phyloP scores from a whole-genome alignment of 352 stramenopile species.

The Thalassiosira mediterranea region DNA sequence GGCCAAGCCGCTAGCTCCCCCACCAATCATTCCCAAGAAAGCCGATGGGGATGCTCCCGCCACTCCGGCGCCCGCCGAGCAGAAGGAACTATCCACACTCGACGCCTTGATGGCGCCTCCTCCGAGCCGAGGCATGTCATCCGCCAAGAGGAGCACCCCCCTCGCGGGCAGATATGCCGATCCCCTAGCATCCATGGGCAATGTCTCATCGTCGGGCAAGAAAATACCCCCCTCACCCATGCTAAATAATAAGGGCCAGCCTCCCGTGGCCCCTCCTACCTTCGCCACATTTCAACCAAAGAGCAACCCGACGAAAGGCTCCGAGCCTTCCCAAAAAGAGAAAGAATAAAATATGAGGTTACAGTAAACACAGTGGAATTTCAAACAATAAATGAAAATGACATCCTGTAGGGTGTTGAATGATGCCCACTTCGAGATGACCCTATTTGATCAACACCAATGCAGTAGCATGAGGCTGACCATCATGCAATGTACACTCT shows the following conservation, averaged over 20 bases:
- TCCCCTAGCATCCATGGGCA: constrained; percentile 47
- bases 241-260: constrained; percentile 22
- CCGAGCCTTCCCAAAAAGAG: too few relatives aligned
- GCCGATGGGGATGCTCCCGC: constrained; percentile 18
- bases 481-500: too few relatives aligned
- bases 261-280: constrained; percentile 51
- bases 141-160: constrained; percentile 20
- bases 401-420: too few relatives aligned
- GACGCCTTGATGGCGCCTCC: constrained; percentile 84
- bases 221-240: constrained; percentile 37
- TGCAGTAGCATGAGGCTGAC: too few relatives aligned
- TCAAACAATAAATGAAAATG: too few relatives aligned
- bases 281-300: constrained; percentile 75
- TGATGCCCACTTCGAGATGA: too few relatives aligned
- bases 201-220: constrained; percentile 6
- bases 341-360: too few relatives aligned
- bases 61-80: constrained; percentile 5
- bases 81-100: constrained; percentile 70
- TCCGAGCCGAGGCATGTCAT: constrained; percentile 18
- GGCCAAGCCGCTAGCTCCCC: constrained; percentile 76
- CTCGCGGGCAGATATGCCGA: constrained; percentile 31
- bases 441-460: too few relatives aligned
- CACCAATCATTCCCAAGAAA: constrained; percentile 58
- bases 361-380: too few relatives aligned
- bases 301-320: background rate